Percentiles rank a stretch among this genome's conserved stretches.
These are phyloP conservation scores for Neurospora sp. DNA, from an alignment of 495 filamentous ascomycete genomes.

Conservation along the genomic window DNA sequence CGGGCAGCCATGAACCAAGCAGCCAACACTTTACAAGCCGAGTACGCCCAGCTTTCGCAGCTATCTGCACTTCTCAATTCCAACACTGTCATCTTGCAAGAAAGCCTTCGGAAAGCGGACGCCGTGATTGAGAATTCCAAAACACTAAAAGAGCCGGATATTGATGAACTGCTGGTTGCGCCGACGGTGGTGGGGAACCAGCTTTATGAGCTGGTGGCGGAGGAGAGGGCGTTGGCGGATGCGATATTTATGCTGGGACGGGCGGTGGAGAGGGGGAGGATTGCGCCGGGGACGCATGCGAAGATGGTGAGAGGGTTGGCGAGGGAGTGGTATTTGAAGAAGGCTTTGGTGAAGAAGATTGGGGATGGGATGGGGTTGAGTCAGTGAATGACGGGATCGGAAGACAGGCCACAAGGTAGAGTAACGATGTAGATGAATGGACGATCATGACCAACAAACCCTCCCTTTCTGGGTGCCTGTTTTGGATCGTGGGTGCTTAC, in stretches of 20 bases:
- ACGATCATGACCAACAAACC: background rate
- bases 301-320: conserved; percentile 73
- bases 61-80: conserved; percentile 59
- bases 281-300: conserved; percentile 74
- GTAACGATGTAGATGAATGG: background rate
- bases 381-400: too few species aligned
- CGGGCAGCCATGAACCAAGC: conserved; percentile 64
- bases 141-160: conserved; percentile 38
- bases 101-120: conserved; percentile 70
- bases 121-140: conserved; percentile 59
- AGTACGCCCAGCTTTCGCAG: conserved; percentile 58
- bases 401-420: background rate
- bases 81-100: conserved; percentile 69
- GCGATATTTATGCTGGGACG: conserved; percentile 75
- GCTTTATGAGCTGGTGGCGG: conserved; percentile 76
- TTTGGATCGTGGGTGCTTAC: background rate
- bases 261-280: conserved; percentile 71
- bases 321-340: conserved; percentile 83
- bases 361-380: conserved; percentile 63
- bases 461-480: background rate
- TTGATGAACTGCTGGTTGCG: conserved; percentile 89
- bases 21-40: conserved; percentile 54
- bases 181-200: conserved; percentile 88
- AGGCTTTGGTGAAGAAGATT: conserved; percentile 84
- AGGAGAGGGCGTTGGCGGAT: conserved; percentile 75